These are phyloP conservation scores for Arthonia radiata DNA, from an alignment of 495 filamentous ascomycete species.

Conservation along the genomic window DNA sequence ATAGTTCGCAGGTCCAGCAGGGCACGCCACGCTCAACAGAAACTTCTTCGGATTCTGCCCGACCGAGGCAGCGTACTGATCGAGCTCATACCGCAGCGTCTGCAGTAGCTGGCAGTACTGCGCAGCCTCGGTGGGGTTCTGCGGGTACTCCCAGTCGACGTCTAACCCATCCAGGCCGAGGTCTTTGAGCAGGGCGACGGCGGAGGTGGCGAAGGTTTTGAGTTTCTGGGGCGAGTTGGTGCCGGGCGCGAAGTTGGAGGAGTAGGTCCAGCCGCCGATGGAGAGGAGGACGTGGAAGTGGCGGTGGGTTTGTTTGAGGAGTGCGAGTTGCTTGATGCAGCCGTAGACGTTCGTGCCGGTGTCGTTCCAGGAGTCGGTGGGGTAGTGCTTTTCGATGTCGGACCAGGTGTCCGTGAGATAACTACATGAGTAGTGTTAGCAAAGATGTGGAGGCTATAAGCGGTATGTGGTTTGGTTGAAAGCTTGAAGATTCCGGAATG, in stretches of 20 bases:
- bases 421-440: constrained; percentile 11
- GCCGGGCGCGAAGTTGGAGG: constrained; percentile 55
- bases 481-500: neutral
- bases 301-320: constrained; percentile 70
- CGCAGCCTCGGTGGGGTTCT: constrained; percentile 29
- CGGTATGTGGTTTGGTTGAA: constrained; percentile 1
- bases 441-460: too few species aligned
- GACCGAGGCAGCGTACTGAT: constrained; percentile 28
- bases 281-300: constrained; percentile 79
- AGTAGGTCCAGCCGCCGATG: constrained; percentile 94
- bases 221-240: constrained; percentile 37
- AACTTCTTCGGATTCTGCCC: constrained; percentile 24
- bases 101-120: constrained; percentile 48
- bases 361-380: constrained; percentile 54
- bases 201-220: constrained; percentile 38
- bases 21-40: constrained; percentile 50
- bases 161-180: constrained; percentile 37
- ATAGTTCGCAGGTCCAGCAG: constrained; percentile 39
- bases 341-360: too few species aligned
- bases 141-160: constrained; percentile 47
- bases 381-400: constrained; percentile 65
- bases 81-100: constrained; percentile 36
- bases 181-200: constrained; percentile 41
- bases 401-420: constrained; percentile 67
- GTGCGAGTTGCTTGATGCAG: constrained; percentile 78